phyloP scores from a whole-genome alignment of 257 asterid genomes.

The Eucommia ulmoides region DNA sequence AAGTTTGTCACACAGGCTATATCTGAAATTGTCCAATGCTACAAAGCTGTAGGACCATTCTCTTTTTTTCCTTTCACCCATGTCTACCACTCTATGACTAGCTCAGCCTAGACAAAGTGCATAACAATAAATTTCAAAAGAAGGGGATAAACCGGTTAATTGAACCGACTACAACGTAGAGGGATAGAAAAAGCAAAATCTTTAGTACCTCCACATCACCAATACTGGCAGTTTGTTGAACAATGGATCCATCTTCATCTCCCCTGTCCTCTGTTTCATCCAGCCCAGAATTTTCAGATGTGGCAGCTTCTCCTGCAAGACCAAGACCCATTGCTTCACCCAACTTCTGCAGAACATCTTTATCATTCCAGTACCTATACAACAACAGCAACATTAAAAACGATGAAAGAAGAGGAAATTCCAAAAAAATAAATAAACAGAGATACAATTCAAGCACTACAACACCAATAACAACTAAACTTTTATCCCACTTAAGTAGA shows the following conservation, averaged over 20 bases:
- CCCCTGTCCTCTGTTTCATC: slow-evolving; percentile 11
- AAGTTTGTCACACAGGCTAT: too few relatives aligned
- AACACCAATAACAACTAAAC: background rate
- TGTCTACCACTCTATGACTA: too few relatives aligned
- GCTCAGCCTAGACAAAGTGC: too few relatives aligned
- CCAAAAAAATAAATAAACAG: background rate
- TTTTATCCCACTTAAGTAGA: too few relatives aligned
- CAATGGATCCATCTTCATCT: slow-evolving; percentile 13
- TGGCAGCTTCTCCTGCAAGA: slow-evolving; percentile 27
- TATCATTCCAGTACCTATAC: slow-evolving; percentile 85
- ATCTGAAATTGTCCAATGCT: too few relatives aligned
- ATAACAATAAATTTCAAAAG: too few relatives aligned
- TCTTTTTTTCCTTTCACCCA: too few relatives aligned
- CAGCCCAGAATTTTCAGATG: slow-evolving; percentile 24
- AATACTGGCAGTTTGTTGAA: slow-evolving; percentile 13
- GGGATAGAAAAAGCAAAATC: too few relatives aligned
- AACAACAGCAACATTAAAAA: slow-evolving; percentile 1
- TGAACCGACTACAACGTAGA: too few relatives aligned
- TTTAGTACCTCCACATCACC: slow-evolving; percentile 53
- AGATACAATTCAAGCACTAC: background rate
- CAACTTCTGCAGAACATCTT: slow-evolving; percentile 50
- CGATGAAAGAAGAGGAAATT: background rate
- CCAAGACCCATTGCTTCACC: slow-evolving; percentile 67
- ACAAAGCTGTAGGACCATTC: too few relatives aligned
- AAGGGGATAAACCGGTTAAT: too few relatives aligned